phyloP scores from a whole-genome alignment of 352 stramenopile species.

The Pythium guiyangense region DNA sequence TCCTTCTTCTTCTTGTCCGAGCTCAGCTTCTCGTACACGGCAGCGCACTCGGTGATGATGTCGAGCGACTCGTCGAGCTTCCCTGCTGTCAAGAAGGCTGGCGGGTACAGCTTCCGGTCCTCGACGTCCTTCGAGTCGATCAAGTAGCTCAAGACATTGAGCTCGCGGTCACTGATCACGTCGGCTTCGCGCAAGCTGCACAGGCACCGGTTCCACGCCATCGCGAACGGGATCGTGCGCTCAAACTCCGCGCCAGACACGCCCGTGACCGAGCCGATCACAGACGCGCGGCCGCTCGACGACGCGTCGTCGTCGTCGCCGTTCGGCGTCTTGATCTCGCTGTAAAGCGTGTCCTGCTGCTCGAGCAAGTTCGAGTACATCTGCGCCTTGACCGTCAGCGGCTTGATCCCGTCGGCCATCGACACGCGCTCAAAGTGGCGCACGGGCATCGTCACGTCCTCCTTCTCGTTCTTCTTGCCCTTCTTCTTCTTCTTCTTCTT shows the following conservation, averaged over 20 bases:
- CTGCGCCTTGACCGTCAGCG: constrained; percentile 78
- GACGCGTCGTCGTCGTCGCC: constrained; percentile 59
- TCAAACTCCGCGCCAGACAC: constrained; percentile 80
- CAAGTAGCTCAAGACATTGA: too few species aligned
- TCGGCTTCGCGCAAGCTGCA: constrained; percentile 73
- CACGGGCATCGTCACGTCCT: constrained; percentile 55
- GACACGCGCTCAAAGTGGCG: constrained; percentile 80
- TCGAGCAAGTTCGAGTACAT: constrained; percentile 79
- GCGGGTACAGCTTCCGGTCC: too few species aligned
- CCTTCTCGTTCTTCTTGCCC: constrained; percentile 63
- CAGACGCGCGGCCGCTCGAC: constrained; percentile 38
- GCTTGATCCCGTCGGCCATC: constrained; percentile 76
- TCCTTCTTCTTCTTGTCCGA: constrained; percentile 89
- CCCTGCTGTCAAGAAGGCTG: too few species aligned
- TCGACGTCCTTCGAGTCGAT: too few species aligned
- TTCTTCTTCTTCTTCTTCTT: constrained; percentile 83
- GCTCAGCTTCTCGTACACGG: constrained; percentile 79
- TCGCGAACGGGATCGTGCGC: constrained; percentile 81
- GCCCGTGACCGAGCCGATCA: constrained; percentile 67
- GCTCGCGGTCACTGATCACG: constrained; percentile 78
- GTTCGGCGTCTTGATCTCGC: constrained; percentile 57
- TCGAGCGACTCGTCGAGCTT: constrained; percentile 86
- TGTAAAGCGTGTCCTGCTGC: constrained; percentile 51
- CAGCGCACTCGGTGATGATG: constrained; percentile 75
- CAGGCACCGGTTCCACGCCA: constrained; percentile 85